Conservation (phyloP, 768 basidiomycete genomes). For the Phanerodontia chrysosporium region DNA sequence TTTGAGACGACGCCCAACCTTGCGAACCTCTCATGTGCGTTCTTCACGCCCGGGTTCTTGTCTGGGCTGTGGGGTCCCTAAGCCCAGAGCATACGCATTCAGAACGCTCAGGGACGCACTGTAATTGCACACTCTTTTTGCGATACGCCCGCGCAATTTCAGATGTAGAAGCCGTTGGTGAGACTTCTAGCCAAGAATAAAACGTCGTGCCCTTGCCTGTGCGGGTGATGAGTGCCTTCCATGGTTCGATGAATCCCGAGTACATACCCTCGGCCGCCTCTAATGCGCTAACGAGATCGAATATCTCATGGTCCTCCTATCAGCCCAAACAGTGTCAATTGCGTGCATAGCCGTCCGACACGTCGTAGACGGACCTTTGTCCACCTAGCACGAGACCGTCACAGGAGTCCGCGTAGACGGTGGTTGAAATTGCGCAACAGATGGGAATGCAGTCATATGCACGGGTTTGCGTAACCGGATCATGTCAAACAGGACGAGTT, state of each 20-base stretch:
- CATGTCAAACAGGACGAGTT: not conserved
- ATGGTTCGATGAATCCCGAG: not conserved
- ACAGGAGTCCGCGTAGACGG: not conserved
- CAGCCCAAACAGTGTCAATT: not conserved
- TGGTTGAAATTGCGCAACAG: not conserved
- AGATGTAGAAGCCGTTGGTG: conserved; percentile 62
- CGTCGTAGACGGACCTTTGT: conserved; percentile 50
- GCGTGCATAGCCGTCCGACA: not conserved
- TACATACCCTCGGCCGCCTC: conserved; percentile 72
- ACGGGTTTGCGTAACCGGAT: not conserved
- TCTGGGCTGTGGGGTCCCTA: conserved; percentile 62
- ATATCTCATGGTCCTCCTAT: conserved; percentile 94
- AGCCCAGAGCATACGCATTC: not conserved
- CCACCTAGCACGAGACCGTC: conserved; percentile 44
- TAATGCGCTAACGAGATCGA: conserved; percentile 82
- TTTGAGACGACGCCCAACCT: conserved; percentile 80
- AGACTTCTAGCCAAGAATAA: conserved; percentile 88
- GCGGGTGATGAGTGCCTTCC: not conserved
- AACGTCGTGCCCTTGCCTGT: conserved; percentile 87
- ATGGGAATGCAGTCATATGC: not conserved
- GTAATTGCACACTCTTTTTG: conserved; percentile 83
- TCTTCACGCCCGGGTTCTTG: conserved; percentile 86
- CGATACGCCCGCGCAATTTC: conserved; percentile 91
- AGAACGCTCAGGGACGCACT: conserved; percentile 53
- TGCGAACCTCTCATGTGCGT: conserved; percentile 86